Evolutionary conservation across 495 filamentous ascomycete genomes (phyloP), one percentile per base, ranked within the genome.

Genomic region (Penicillium paxilli): DNA sequence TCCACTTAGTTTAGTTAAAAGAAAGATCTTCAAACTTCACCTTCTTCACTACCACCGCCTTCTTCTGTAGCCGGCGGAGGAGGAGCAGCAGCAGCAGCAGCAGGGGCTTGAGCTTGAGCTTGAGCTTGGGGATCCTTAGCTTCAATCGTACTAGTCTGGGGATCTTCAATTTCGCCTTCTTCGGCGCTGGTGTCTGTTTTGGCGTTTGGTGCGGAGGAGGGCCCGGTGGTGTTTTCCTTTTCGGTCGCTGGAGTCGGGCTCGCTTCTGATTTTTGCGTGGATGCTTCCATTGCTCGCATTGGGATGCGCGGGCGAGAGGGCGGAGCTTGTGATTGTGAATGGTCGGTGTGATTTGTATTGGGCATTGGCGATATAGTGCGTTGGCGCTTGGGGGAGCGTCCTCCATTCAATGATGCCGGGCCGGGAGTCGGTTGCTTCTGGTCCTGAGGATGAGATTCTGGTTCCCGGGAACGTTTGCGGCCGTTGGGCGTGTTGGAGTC

Each of bases 381-480:
- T 24, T 67, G 70, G 28, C 75, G 74, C 52, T 78, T 78, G 1
- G 72, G 72, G 0, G 75, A 76, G 20, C 66, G 68, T 25, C 52
- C 57, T 4, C 68, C 68, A 33, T 73, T 69, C 14, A 62, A 41
- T 17, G 60, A 42, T 11, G 60, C 48, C 28, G 58, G 45, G 4
- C 35, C 28, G 25, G 48, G 33, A 8, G 52, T 41, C 14, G 54
- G 47, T 40, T 59, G 55, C 9, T 47, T 33, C 33, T 42, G 42
- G 23, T 51, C 47, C 30, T 44, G 32, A 16, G 57, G 20, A 1
- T 61, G 58, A 25, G 67, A 64, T 17, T 76, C 75, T 9, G 72
- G 71, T 35, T 78, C 75, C 25, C 74, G 70, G 3, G 73, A 77
- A 44, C 75, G 73, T 52, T 78, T 78, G 17, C 70, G 70, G 23